Evolutionary conservation across 2,329 filamentous ascomycete species (phyloP), one percentile per base, ranked within the genome.

Genomic region (Fonsecaea pedrosoi): DNA sequence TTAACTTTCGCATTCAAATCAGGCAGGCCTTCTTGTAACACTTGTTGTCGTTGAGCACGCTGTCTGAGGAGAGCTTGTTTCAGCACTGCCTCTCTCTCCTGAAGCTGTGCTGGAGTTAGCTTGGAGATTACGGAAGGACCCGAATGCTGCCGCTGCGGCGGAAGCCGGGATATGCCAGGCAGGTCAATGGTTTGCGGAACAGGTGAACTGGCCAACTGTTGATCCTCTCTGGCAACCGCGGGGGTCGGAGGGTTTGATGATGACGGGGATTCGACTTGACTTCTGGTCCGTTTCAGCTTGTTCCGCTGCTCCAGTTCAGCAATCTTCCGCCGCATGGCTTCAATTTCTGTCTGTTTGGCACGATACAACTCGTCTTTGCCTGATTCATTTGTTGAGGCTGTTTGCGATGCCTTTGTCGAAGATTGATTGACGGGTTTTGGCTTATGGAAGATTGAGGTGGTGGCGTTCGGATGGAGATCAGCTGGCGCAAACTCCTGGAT

Each of bases 21-120:
- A 48, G 82, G 80, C 55, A 84, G 74, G 10, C 78, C 80, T 25
- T 80, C 79, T 70, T 84, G 78, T n/a, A 85, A 81, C 48, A 84
- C 81, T 64, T 79, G 78, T 69, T 82, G 81, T 32, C 82, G 78
- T 25, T 79, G 72, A 48, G 78, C 73, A 64, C 78, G 82, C 55
- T 74, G 73, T 37, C 77, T 76, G 63, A 80, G 72, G 30, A 71
- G 72, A 57, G 78, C 76, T 30, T 78, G 64, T 61, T 71, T 73
- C 61, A 73, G 54, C 12, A 60, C 60, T n/a, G 66, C 69, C 5
- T 69, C 65, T 37, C 65, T 63, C 61, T 72, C 67, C 48, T 60
- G 67, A 54, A 70, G 67, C 59, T 72, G 64, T 13, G 66, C 65
- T 13, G 64, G 65, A 30, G 69, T 72, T 42, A 72, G 30, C 32